Percentiles rank a stretch among this genome's conserved stretches.
Conservation (phyloP, 768 basidiomycete genomes). For the Termitomyces sp. region DNA sequence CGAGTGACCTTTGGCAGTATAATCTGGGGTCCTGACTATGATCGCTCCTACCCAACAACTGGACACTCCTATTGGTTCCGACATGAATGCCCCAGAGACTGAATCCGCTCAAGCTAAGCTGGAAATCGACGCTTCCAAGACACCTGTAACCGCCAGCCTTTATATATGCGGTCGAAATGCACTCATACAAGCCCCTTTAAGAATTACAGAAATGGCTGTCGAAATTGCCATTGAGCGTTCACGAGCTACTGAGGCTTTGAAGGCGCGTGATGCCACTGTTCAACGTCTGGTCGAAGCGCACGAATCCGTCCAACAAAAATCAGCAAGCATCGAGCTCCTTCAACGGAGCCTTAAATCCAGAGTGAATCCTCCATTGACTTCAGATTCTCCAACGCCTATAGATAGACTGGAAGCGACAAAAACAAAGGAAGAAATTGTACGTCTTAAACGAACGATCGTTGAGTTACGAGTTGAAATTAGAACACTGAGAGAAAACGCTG, state of each 20-base stretch:
- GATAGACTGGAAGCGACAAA: conserved; percentile 15
- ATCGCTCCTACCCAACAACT: not conserved
- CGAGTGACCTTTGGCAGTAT: too few relatives aligned
- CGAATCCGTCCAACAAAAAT: conserved; percentile 56
- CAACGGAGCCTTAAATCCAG: conserved; percentile 23
- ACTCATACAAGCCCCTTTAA: conserved; percentile 25
- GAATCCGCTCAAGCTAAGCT: conserved; percentile 9
- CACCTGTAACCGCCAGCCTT: conserved; percentile 7
- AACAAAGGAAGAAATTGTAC: conserved; percentile 32
- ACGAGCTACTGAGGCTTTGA: conserved; percentile 51
- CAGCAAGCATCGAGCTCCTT: conserved; percentile 41
- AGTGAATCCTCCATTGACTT: conserved; percentile 7
- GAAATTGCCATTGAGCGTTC: conserved; percentile 49
- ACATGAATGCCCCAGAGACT: not conserved
- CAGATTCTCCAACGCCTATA: not conserved
- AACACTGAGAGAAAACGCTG: conserved; percentile 22
- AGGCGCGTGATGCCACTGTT: conserved; percentile 59
- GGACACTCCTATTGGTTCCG: not conserved
- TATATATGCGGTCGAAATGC: conserved; percentile 9
- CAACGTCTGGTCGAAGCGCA: conserved; percentile 56
- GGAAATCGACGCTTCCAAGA: conserved; percentile 15
- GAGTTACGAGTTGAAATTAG: conserved; percentile 32
- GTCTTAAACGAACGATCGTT: conserved; percentile 32
- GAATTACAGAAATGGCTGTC: conserved; percentile 47
- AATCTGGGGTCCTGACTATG: too few relatives aligned